A percentile compares a stretch with the other conserved stretches of the same genome.
Evolutionary conservation across 2,329 filamentous ascomycete genomes (phyloP).

Genomic region (Beauveria sp.): DNA sequence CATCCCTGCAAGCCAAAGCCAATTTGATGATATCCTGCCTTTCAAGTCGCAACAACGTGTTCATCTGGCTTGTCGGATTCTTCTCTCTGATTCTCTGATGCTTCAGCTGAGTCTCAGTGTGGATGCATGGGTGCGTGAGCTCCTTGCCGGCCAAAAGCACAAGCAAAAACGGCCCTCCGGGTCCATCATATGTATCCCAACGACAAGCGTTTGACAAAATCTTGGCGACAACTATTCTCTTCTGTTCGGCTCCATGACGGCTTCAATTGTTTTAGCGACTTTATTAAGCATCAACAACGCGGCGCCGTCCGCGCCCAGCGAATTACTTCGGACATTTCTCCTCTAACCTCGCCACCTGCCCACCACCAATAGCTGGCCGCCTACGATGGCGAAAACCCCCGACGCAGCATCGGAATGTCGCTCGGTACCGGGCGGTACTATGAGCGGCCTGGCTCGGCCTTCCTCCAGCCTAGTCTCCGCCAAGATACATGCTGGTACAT

Average conservation of each 20-base stretch:
- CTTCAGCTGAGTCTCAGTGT: not conserved
- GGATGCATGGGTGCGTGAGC: not conserved
- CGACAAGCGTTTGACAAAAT: not conserved
- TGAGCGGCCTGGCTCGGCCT: slow-evolving; percentile 2
- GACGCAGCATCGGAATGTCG: slow-evolving; percentile 5
- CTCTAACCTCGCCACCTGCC: not conserved
- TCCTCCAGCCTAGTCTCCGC: not conserved
- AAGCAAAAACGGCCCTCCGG: not conserved
- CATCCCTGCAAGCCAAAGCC: too few relatives aligned
- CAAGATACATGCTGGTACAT: too few relatives aligned
- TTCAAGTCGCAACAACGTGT: too few relatives aligned
- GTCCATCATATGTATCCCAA: not conserved
- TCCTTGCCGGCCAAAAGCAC: not conserved
- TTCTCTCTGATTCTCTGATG: not conserved
- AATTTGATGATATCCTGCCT: too few relatives aligned
- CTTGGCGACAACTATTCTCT: not conserved
- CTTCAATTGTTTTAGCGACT: not conserved
- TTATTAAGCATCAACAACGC: not conserved
- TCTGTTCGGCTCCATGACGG: not conserved
- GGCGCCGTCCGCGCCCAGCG: not conserved
- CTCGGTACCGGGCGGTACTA: slow-evolving; percentile 4
- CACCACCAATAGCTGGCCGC: not conserved
- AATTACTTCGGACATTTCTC: not conserved
- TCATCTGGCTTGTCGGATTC: too few relatives aligned
- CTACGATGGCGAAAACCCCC: not conserved